phyloP scores from a whole-genome alignment of 805 yeast genomes.

The Kurtzmaniella cleridarum region DNA sequence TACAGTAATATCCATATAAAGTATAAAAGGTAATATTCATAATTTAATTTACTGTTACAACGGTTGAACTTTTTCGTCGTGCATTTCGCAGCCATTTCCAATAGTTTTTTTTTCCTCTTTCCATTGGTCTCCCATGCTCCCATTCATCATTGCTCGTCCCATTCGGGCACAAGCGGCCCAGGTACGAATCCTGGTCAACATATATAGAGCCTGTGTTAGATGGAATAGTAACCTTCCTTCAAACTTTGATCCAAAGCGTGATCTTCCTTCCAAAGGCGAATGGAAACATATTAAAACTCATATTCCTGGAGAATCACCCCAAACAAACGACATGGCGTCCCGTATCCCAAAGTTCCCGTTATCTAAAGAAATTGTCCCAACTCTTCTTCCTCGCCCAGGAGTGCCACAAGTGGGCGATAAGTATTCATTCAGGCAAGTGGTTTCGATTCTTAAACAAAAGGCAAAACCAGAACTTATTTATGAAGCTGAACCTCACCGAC shows the following conservation, averaged over 20 bases:
- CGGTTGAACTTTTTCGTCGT: neutral
- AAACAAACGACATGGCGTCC: constrained; percentile 43
- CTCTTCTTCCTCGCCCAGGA: constrained; percentile 68
- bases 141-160: too few species aligned
- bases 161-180: neutral
- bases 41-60: too few species aligned
- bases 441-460: constrained; percentile 49
- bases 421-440: constrained; percentile 55
- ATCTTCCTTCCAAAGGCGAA: constrained; percentile 30
- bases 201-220: neutral
- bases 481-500: constrained; percentile 78
- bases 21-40: too few species aligned
- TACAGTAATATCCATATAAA: too few species aligned
- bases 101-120: neutral
- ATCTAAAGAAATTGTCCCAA: constrained; percentile 57
- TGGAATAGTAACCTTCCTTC: constrained; percentile 17
- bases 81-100: neutral
- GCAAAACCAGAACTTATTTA: constrained; percentile 67
- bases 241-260: constrained; percentile 23
- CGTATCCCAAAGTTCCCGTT: constrained; percentile 65
- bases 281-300: constrained; percentile 41
- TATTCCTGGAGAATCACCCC: constrained; percentile 51
- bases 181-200: neutral
- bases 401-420: constrained; percentile 65
- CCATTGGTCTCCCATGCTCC: too few species aligned